A percentile compares a stretch with the other conserved stretches of the same genome.
These are phyloP conservation scores for Teratosphaeria gauchensis DNA, from an alignment of 2,329 filamentous ascomycete genomes.

Conservation along the genomic window DNA sequence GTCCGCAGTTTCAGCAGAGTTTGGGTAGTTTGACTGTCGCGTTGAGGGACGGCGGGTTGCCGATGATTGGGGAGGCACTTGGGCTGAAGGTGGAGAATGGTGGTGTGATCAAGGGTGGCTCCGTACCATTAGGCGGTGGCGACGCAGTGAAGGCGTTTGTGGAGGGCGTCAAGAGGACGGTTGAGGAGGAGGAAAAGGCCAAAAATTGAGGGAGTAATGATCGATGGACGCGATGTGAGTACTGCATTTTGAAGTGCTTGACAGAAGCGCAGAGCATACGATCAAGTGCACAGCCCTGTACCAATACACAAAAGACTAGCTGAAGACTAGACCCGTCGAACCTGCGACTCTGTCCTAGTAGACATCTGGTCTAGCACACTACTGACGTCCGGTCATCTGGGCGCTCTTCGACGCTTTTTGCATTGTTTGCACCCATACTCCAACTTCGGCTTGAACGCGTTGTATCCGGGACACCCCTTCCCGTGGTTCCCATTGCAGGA, in stretches of 20 bases:
- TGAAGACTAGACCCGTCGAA: not conserved
- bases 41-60: conserved; percentile 78
- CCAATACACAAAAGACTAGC: not conserved
- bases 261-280: not conserved
- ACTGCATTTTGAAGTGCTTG: not conserved
- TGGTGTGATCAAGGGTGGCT: conserved; percentile 68
- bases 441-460: no score
- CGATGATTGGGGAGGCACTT: conserved; percentile 79
- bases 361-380: not conserved
- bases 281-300: not conserved
- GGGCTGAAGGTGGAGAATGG: conserved; percentile 71
- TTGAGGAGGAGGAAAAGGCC: conserved; percentile 47
- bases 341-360: not conserved
- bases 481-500: no score
- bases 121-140: conserved; percentile 76
- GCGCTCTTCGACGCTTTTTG: no score
- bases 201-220: not conserved
- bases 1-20: conserved; percentile 84
- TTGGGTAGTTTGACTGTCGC: conserved; percentile 77
- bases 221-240: not conserved
- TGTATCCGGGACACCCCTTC: no score
- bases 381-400: no score
- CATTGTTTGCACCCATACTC: no score
- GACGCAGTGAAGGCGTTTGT: conserved; percentile 88
- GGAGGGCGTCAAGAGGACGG: conserved; percentile 72